These are phyloP conservation scores for Ramaria sp. DNA, from an alignment of 768 basidiomycete genomes.

Conservation along the genomic window DNA sequence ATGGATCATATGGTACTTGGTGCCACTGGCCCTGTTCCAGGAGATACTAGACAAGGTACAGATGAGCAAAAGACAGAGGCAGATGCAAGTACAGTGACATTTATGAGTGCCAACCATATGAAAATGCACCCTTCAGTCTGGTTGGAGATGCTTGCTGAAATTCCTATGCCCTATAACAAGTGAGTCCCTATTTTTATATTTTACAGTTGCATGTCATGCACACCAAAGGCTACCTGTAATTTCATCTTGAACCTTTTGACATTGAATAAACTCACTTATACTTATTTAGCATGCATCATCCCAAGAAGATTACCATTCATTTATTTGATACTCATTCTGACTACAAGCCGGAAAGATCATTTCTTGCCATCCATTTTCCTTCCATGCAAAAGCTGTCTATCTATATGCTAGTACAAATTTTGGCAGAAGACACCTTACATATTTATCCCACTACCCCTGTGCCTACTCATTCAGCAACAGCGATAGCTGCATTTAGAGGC, in stretches of 20 bases:
- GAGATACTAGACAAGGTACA: background rate
- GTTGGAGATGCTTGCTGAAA: constrained; percentile 48
- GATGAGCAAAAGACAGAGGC: constrained; percentile 9
- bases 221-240: background rate
- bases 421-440: constrained; percentile 30
- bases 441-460: constrained; percentile 28
- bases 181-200: constrained; percentile 20
- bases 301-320: constrained; percentile 43
- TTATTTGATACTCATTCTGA: constrained; percentile 60
- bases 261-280: constrained; percentile 5
- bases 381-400: constrained; percentile 33
- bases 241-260: background rate
- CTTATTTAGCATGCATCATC: constrained; percentile 24
- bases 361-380: constrained; percentile 49
- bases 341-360: constrained; percentile 37
- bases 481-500: constrained; percentile 53
- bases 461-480: constrained; percentile 40
- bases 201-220: background rate
- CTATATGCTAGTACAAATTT: constrained; percentile 34
- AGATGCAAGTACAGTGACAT: constrained; percentile 9
- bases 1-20: constrained; percentile 59
- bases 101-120: constrained; percentile 36
- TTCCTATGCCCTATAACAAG: constrained; percentile 38
- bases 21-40: background rate
- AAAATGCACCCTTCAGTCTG: constrained; percentile 66